These are phyloP conservation scores for Podila minutissima DNA, from an alignment of 192 early-diverging fungal species.

Conservation along the genomic window DNA sequence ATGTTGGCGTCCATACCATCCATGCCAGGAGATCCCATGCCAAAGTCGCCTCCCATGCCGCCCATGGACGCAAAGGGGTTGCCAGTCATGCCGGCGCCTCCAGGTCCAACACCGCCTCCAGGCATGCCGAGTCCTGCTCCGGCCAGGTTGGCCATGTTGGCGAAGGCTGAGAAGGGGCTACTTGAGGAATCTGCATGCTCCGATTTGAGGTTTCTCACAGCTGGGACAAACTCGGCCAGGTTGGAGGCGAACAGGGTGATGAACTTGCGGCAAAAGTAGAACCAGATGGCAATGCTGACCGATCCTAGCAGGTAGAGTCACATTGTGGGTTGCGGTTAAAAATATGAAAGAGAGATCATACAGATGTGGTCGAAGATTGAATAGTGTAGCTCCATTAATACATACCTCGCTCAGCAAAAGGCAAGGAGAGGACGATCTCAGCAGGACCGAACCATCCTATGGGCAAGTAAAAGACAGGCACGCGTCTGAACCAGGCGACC, in stretches of 20 bases:
- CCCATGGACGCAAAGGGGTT: slow-evolving; percentile 31
- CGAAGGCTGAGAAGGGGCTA: slow-evolving; percentile 25
- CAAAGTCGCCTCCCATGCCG: slow-evolving; percentile 15
- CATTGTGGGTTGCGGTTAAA: no score
- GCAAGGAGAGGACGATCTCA: slow-evolving; percentile 71
- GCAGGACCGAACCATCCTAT: slow-evolving; percentile 82
- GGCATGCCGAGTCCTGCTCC: slow-evolving; percentile 12
- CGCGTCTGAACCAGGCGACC: slow-evolving; percentile 72
- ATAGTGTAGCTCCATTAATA: not conserved
- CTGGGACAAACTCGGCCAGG: slow-evolving; percentile 38
- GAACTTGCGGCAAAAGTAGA: slow-evolving; percentile 75
- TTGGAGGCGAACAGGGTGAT: slow-evolving; percentile 55
- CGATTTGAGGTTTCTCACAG: slow-evolving; percentile 19
- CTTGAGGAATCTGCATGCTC: slow-evolving; percentile 18
- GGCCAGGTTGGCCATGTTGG: slow-evolving; percentile 40
- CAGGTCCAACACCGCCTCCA: slow-evolving; percentile 4
- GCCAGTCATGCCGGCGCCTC: slow-evolving; percentile 17
- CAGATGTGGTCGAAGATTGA: no score
- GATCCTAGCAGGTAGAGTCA: slow-evolving; percentile 57
- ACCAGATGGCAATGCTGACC: slow-evolving; percentile 82
- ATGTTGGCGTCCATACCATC: slow-evolving; percentile 3
- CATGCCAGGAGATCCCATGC: slow-evolving; percentile 26
- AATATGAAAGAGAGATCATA: no score
- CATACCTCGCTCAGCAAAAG: slow-evolving; percentile 76
- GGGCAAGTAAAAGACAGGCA: slow-evolving; percentile 82